Percentiles rank a stretch among this genome's conserved stretches.
Conservation (phyloP, 768 basidiomycete species). For the Phlebiopsis gigantea region DNA sequence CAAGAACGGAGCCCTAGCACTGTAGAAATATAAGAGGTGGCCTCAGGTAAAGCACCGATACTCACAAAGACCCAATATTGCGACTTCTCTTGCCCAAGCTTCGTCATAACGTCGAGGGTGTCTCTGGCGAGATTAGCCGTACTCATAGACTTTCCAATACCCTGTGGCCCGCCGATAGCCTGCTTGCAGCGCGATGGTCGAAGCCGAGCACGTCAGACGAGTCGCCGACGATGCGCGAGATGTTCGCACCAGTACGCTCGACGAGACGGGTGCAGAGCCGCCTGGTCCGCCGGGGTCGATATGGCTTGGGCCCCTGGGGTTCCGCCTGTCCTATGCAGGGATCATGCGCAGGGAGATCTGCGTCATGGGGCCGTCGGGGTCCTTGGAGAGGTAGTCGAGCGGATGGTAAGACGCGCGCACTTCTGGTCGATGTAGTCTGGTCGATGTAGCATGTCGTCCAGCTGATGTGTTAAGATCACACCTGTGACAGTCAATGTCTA, state of each 20-base stretch:
- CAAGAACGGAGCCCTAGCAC: conserved; percentile 11
- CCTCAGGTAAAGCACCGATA: too few relatives aligned
- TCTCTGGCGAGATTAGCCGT: conserved; percentile 24
- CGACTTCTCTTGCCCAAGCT: conserved; percentile 23
- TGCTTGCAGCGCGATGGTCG: conserved; percentile 21
- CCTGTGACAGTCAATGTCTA: neutral
- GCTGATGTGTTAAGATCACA: neutral
- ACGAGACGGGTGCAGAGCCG: conserved; percentile 19
- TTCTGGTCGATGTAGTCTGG: too few relatives aligned
- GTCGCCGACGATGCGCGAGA: conserved; percentile 15
- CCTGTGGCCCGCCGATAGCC: neutral
- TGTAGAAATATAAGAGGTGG: neutral
- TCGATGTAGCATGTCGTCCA: neutral
- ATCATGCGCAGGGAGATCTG: neutral
- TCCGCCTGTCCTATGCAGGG: neutral
- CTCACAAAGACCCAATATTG: conserved; percentile 23
- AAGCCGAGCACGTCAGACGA: conserved; percentile 25
- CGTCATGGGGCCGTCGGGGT: neutral
- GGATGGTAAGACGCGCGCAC: neutral
- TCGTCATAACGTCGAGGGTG: conserved; percentile 23
- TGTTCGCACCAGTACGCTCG: neutral
- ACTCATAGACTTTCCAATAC: conserved; percentile 14
- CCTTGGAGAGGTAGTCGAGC: neutral
- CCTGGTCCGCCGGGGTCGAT: conserved; percentile 19
- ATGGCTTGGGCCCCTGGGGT: neutral